These are phyloP conservation scores for rapeseed (Brassica napus) DNA, from an alignment of 345 rosid genomes.

Conservation along the genomic window Da-Ae NC_063445.1:30144501-30145000, in stretches of 20 bases:
- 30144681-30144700: background rate
- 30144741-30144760: conserved; percentile 92
- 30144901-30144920: conserved; percentile 92
- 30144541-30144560: conserved; percentile 97
- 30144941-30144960: conserved; percentile 97
- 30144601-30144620: conserved; percentile 89
- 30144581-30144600: conserved; percentile 89
- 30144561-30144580: conserved; percentile 90
- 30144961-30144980: conserved; percentile 97
- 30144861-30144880: conserved; percentile 24
- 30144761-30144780: conserved; percentile 98
- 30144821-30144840: background rate
- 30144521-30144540: conserved; percentile 95
- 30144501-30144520: conserved; percentile 57
- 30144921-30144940: conserved; percentile 92
- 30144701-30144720: conserved; percentile 22
- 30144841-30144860: background rate
- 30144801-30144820: conserved; percentile 83
- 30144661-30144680: conserved; percentile 5
- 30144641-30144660: conserved; percentile 49
- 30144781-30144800: conserved; percentile 94
- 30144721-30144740: conserved; percentile 60
- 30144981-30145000: conserved; percentile 84
- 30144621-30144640: conserved; percentile 92
- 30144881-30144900: conserved; percentile 55